These are phyloP conservation scores for Coemansia sp. DNA, from an alignment of 192 early-diverging fungal species.

Conservation along the genomic window DNA sequence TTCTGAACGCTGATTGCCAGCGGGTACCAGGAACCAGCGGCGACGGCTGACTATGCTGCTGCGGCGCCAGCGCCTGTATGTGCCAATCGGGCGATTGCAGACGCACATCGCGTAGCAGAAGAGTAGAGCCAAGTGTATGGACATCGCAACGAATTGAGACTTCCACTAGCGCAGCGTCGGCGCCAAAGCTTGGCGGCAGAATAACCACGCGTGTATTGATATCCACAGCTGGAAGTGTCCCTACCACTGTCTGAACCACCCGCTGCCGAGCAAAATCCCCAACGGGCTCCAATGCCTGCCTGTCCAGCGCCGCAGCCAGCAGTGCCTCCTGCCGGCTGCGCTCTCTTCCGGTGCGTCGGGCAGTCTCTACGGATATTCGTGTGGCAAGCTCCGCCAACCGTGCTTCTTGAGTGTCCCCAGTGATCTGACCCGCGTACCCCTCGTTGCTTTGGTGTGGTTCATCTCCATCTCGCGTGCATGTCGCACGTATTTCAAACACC, in stretches of 20 bases:
- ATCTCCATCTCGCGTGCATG: conserved; percentile 12
- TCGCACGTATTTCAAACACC: conserved; percentile 36
- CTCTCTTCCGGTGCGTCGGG: conserved; percentile 4
- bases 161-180: conserved; percentile 30
- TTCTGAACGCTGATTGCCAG: conserved; percentile 25
- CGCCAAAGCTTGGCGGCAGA: conserved; percentile 34
- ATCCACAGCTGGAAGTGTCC: conserved; percentile 23
- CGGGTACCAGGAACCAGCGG: conserved; percentile 9
- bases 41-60: conserved; percentile 10
- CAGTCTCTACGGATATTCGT: conserved; percentile 26
- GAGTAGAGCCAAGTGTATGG: not conserved
- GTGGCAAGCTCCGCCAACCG: conserved; percentile 43
- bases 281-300: not conserved
- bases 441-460: not conserved
- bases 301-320: not conserved
- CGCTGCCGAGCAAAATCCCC: not conserved
- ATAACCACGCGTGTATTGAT: conserved; percentile 16
- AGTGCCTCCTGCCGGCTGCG: not conserved
- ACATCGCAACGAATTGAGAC: conserved; percentile 22
- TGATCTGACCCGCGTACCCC: conserved; percentile 5
- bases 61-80: conserved; percentile 19
- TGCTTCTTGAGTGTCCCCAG: conserved; percentile 15
- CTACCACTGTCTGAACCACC: conserved; percentile 38
- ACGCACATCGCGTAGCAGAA: conserved; percentile 13
- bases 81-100: conserved; percentile 33